Conservation (phyloP, 1,284 basidiomycete genomes). For the Austroboletus sp. region DNA sequence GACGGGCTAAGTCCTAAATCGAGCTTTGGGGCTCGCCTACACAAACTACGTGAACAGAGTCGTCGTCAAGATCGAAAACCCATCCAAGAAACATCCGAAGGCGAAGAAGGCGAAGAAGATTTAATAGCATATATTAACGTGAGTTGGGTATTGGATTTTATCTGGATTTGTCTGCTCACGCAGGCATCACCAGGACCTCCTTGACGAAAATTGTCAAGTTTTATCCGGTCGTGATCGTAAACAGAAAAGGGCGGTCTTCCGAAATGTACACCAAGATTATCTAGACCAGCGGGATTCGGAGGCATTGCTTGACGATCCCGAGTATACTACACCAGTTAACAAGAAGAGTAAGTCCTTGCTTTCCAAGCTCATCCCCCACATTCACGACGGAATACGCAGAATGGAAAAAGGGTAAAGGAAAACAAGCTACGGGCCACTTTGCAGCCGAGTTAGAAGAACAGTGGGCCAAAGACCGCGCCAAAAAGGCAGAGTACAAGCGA, state of each 20-base stretch:
- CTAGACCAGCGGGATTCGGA: constrained; percentile 43
- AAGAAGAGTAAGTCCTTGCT: constrained; percentile 23
- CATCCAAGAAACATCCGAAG: constrained; percentile 27
- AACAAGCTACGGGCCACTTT: constrained; percentile 40
- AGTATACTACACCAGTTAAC: constrained; percentile 29
- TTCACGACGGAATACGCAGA: constrained; percentile 34
- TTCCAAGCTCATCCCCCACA: constrained; percentile 15
- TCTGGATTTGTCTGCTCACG: constrained; percentile 2
- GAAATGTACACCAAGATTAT: constrained; percentile 55
- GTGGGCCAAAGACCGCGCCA: constrained; percentile 75
- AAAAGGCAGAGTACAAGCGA: constrained; percentile 74
- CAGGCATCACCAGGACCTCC: constrained; percentile 30
- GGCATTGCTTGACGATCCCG: constrained; percentile 21
- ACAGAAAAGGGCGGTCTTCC: constrained; percentile 54
- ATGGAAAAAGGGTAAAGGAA: constrained; percentile 45
- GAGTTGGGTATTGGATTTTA: constrained; percentile 13
- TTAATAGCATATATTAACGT: constrained; percentile 61
- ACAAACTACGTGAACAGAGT: constrained; percentile 35
- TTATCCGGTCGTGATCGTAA: constrained; percentile 42
- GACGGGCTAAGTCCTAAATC: constrained; percentile 40
- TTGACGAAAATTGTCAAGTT: constrained; percentile 43
- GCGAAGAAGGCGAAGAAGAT: constrained; percentile 41
- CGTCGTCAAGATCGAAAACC: constrained; percentile 24
- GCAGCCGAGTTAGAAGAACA: constrained; percentile 60
- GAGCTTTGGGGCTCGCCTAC: constrained; percentile 51